These are phyloP conservation scores for Cercospora sp. DNA, from an alignment of 2,329 filamentous ascomycete species.

Conservation along the genomic window DNA sequence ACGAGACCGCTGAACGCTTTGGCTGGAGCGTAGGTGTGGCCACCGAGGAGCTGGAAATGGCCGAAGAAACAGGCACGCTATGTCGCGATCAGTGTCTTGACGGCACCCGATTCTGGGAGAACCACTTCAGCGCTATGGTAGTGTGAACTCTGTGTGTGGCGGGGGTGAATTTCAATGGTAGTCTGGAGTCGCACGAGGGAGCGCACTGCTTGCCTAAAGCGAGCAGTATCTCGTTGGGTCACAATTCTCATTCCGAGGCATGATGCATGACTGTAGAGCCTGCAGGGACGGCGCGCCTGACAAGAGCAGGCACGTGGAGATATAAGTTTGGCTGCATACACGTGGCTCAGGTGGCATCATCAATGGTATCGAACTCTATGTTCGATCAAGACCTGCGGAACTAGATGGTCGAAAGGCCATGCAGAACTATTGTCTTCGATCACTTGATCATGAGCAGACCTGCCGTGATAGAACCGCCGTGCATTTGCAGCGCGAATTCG, in stretches of 20 bases:
- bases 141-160: neutral
- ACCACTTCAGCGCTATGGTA: constrained; percentile 44
- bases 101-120: constrained; percentile 91
- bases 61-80: constrained; percentile 81
- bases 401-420: neutral
- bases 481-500: neutral
- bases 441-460: neutral
- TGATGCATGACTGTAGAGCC: too few species aligned
- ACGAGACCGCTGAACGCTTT: constrained; percentile 85
- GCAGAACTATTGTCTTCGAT: neutral
- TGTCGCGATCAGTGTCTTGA: constrained; percentile 92
- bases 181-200: neutral
- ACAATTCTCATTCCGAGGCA: neutral
- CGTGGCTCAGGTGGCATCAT: neutral
- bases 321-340: neutral
- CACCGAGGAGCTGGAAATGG: constrained; percentile 94
- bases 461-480: neutral
- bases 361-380: neutral
- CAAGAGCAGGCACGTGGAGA: neutral
- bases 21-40: constrained; percentile 97
- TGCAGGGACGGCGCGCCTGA: neutral
- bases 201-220: neutral
- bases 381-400: neutral
- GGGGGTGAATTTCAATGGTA: neutral
- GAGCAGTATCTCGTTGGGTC: neutral